phyloP scores from a whole-genome alignment of 768 basidiomycete species.

The Multifurca ochricompacta region DNA sequence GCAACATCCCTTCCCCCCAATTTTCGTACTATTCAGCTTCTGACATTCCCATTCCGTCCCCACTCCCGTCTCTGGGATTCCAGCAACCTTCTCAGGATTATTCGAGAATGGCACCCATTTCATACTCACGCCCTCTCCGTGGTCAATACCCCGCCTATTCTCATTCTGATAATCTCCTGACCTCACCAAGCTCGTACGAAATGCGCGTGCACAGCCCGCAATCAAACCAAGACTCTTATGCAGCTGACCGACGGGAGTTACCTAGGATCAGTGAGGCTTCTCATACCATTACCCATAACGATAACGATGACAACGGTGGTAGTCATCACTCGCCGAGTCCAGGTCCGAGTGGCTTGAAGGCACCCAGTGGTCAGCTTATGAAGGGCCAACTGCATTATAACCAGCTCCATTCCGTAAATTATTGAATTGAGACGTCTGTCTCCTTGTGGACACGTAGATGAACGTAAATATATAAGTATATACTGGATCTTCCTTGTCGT shows the following conservation, averaged over 20 bases:
- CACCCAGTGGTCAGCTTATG: slow-evolving; percentile 16
- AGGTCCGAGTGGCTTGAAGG: slow-evolving; percentile 16
- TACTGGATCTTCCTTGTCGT: neutral
- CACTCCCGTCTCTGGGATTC: slow-evolving; percentile 36
- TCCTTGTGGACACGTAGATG: neutral
- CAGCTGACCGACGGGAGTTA: slow-evolving; percentile 4
- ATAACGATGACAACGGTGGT: slow-evolving; percentile 7
- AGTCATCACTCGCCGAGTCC: neutral
- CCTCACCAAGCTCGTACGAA: slow-evolving; percentile 30
- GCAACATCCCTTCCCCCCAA: slow-evolving; percentile 3
- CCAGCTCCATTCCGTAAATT: neutral
- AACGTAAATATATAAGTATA: neutral
- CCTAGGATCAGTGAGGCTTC: slow-evolving; percentile 15
- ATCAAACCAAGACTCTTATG: neutral
- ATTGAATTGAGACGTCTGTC: neutral
- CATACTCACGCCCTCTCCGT: slow-evolving; percentile 19
- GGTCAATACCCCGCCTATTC: slow-evolving; percentile 33
- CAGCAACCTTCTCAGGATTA: slow-evolving; percentile 26
- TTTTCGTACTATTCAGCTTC: slow-evolving; percentile 54
- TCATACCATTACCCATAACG: slow-evolving; percentile 8
- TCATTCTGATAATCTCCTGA: slow-evolving; percentile 33
- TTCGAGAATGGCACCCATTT: slow-evolving; percentile 17
- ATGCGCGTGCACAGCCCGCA: slow-evolving; percentile 31
- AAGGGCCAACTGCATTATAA: slow-evolving; percentile 9
- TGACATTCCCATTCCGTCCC: slow-evolving; percentile 47